Evolutionary conservation across 2,329 filamentous ascomycete species (phyloP), one percentile per base, ranked within the genome.

Genomic region (Blastomyces gilchristii): DNA sequence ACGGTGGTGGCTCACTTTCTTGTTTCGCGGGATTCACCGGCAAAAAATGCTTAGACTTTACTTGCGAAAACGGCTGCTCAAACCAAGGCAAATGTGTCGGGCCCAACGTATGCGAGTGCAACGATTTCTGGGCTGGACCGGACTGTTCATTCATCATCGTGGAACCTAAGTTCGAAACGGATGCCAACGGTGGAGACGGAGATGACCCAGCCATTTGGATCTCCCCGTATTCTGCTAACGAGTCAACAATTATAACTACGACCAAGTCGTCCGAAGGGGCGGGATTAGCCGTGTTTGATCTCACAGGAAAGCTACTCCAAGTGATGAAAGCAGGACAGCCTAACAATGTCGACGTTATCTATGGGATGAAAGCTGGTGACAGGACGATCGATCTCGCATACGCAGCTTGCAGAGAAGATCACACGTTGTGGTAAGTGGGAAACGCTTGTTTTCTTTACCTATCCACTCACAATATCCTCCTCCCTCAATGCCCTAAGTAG

Each of bases 281-380:
- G 7, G 81, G 82, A 0, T 74, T 83, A 4, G 76, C 73, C 0
- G 78, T 83, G 0, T 83, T 81, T 43, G 78, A 83, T 62, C 69
- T 83, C 1, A 70, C 72, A 9, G 81, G 82, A 0, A 81, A 79
- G 34, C 70, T 79, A 2, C 63, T 83, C 0, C 80, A 82, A 67
- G 74, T 75, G 3, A 71, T 81, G 7, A 63, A 69, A 0, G 80
- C 80, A 0, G 75, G 74, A 1, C 74, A 83, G 62, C 82, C 82
- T 0, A 82, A 83, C 64, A 83, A 83, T 47, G 80, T 83, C 0
- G 81, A 83, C 60, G 74, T 83, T 34, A 81, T 83, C 52, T 83
- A 82, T 61, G 75, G 74, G 11, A 79, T 83, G 57, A 67, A 74
- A 4, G 72, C 76, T 0, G 80, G 80, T 0, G 69, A 76, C 18